phyloP scores from a whole-genome alignment of 2,329 filamentous ascomycete species.

The Mariannaea sp. region DNA sequence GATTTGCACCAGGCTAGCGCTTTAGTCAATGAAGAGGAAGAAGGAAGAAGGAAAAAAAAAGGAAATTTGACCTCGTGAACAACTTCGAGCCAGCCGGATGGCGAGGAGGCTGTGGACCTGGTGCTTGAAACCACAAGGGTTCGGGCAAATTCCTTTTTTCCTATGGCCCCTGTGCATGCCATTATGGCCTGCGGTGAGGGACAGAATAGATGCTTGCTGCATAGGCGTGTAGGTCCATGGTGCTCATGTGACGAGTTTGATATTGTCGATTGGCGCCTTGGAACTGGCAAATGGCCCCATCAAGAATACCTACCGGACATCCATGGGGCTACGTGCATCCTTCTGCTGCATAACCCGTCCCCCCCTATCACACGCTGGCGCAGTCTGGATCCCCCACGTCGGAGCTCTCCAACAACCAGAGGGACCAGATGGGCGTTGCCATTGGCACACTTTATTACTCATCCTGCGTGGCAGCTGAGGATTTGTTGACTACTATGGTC shows the following conservation, averaged over 20 bases:
- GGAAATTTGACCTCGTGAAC: constrained; percentile 22
- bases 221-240: neutral
- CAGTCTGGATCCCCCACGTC: constrained; percentile 7
- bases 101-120: constrained; percentile 4
- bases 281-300: neutral
- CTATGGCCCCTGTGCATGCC: constrained; percentile 6
- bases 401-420: constrained; percentile 16
- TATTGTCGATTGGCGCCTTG: neutral
- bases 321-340: neutral
- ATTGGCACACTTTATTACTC: constrained; percentile 8
- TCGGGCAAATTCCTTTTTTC: neutral
- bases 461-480: neutral
- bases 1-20: constrained; percentile 17
- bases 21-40: constrained; percentile 9
- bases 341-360: constrained; percentile 12
- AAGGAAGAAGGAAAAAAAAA: constrained; percentile 15
- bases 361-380: constrained; percentile 6
- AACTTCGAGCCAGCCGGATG: constrained; percentile 9
- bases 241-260: constrained; percentile 4
- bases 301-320: too few species aligned
- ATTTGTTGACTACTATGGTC: neutral
- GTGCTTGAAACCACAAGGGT: constrained; percentile 11
- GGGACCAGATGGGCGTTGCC: neutral
- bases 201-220: neutral
- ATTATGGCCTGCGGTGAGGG: constrained; percentile 3